These are phyloP conservation scores for Cordyceps militaris DNA, from an alignment of 2,329 filamentous ascomycete genomes.

Conservation along the genomic window DNA sequence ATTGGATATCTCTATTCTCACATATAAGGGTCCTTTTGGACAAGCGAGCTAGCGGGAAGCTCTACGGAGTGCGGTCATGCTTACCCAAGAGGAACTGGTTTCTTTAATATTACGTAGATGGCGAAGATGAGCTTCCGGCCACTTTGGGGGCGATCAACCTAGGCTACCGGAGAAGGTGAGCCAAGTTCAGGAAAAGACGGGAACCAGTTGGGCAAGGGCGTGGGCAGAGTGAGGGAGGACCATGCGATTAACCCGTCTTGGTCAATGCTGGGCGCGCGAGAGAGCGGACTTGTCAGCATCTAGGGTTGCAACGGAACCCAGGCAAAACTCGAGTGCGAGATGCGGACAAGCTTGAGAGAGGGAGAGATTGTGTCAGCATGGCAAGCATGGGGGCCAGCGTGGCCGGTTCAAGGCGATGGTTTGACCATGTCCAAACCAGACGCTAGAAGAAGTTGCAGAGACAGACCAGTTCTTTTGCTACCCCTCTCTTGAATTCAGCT, in stretches of 20 bases:
- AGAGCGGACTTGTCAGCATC: conserved; percentile 7
- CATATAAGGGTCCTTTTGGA: too few species aligned
- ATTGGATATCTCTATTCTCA: too few species aligned
- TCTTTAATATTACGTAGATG: too few species aligned
- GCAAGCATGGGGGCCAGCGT: not conserved
- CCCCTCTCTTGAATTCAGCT: not conserved
- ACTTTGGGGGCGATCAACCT: not conserved
- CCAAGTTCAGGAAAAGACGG: too few species aligned
- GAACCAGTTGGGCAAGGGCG: not conserved
- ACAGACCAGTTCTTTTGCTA: not conserved
- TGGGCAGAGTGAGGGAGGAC: not conserved
- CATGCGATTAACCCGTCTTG: not conserved
- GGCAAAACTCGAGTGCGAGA: too few species aligned
- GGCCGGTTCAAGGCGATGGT: not conserved
- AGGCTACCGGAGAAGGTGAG: not conserved
- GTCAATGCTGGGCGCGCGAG: not conserved
- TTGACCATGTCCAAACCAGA: not conserved
- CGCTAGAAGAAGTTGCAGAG: not conserved
- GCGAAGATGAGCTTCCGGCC: not conserved
- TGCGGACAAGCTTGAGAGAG: not conserved
- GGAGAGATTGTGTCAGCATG: not conserved
- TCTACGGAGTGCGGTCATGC: too few species aligned
- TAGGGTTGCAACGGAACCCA: not conserved
- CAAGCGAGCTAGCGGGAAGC: too few species aligned
- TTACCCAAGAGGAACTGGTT: too few species aligned